Base-by-base conservation (phyloP, 164 flowering plant species). In the Vitis amurensis region DNA sequence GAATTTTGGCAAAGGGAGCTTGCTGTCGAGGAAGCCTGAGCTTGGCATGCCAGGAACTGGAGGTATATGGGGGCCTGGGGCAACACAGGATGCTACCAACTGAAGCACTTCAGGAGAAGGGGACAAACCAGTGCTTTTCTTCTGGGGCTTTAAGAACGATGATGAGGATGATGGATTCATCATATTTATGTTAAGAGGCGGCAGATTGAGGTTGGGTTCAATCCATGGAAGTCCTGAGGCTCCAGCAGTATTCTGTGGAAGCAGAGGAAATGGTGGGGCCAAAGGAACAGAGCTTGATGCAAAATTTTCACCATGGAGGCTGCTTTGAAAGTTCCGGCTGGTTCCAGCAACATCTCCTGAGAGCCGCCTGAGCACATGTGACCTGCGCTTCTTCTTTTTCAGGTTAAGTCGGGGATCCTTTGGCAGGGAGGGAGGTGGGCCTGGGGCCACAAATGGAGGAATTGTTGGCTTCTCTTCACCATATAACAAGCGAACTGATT, bases 361-460 rank as follows among this genome's bases (percentile, higher is more conserved):
- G 8, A 65, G 27, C 49, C 51, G 68, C 69, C 61, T 74, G 48
- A 64, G 69, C 63, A 68, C 60, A 64, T 55, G 82, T 50, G 74
- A 73, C 71, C 61, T 80, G 67, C 79, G 72, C 74, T 78, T 84
- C 81, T 81, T 83, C 76, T 80, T 87, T 84, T 77, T 90, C 82
- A 80, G 89, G 59, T 84, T 63, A 66, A 58, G 79, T 66, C 91
- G 87, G 2, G 99, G 98, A 81, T 96, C 97, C 80, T 81, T 84
- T 31, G 99, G 99, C 57, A 63, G 84, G 14, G 79, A 64, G 53
- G 94, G 99, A 64, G 87, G 91, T 3, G 91, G 98, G 2, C 88
- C 90, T 0, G 95, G 99, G 47, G 76, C 81, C 44, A 84, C 81
- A 79, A 96, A 93, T 56, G 98, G 98, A 50, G 98, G 98, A 69